Evolutionary conservation across 2,329 filamentous ascomycete genomes (phyloP), one percentile per base, ranked within the genome.

Genomic region (Stagonosporopsis rhizophila): DNA sequence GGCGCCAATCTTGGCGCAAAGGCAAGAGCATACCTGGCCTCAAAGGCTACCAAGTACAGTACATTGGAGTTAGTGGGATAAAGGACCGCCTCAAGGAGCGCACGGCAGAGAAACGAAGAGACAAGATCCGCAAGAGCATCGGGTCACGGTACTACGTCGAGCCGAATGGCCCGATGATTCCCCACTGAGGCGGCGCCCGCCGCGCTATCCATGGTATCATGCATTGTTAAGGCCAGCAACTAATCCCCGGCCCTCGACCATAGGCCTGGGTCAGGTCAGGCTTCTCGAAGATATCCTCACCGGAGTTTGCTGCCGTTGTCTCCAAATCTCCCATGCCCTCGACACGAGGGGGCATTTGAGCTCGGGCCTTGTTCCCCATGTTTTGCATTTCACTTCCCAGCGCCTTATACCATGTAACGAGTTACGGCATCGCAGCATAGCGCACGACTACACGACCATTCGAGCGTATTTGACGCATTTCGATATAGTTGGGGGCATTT

Each of bases 61-160:
- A 85, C 50, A 78, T 83, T 38, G 80, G 81, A 9, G 65, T 85
- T 5, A 77, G 77, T 25, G 80, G 79, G 15, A 71, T 87, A 40
- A 80, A 80, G 41, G 78, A 80, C 38, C 79, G 77, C 46, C 58
- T 85, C 7, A 70, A 75, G 34, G 78, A 80, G 67, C 73, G 76
- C 50, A 79, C 75, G 59, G 77, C 79, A 47, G 82, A 87, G 68
- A 81, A 79, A 60, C 75, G 82, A 56, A 77, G 85, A 57, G 78
- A 83, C 59, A 79, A 75, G 55, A 73, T 87, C 46, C 80, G 84
- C 60, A 78, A 79, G 52, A 83, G 79, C 52, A 87, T 88, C 65
- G 81, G 82, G 1, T 71, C 72, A 15, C 74, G 76, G 52, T 76
- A 78, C 66, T 78, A 72, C 50, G 62, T 72, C 15, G 72, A 75